Evolutionary conservation across 192 early-diverging fungal species (phyloP).

Genomic region (Coemansia sp.): DNA sequence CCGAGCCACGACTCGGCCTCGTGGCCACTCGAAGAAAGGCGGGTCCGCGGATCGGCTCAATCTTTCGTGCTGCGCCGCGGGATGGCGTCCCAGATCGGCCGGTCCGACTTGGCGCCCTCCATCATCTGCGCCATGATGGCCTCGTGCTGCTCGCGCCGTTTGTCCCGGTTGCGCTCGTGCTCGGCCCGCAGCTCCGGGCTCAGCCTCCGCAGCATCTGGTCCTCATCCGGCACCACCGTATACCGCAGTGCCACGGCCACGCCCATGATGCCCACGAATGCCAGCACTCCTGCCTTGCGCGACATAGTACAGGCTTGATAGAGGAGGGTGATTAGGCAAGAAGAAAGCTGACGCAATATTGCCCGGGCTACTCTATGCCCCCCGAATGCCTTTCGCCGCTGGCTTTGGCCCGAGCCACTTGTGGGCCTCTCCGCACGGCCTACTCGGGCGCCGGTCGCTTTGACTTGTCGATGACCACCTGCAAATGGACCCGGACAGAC

Average conservation of each 20-base stretch:
- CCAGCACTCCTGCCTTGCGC: constrained; percentile 7
- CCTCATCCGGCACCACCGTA: constrained; percentile 43
- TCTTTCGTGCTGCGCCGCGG: too few species aligned
- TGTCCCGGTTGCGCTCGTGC: constrained; percentile 34
- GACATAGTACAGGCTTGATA: background rate
- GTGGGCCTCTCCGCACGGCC: too few species aligned
- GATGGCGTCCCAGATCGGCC: constrained; percentile 42
- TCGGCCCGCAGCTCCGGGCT: constrained; percentile 41
- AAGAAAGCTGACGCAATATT: too few species aligned
- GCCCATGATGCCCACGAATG: constrained; percentile 35
- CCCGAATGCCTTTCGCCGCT: too few species aligned
- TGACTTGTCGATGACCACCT: constrained; percentile 43
- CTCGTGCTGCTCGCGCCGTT: constrained; percentile 37
- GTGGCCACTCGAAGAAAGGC: too few species aligned
- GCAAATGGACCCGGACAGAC: constrained; percentile 34
- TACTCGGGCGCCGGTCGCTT: too few species aligned
- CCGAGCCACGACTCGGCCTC: background rate
- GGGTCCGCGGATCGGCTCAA: too few species aligned
- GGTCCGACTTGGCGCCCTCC: constrained; percentile 39
- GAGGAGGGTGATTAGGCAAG: too few species aligned
- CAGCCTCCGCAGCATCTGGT: constrained; percentile 26
- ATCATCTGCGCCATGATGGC: constrained; percentile 43
- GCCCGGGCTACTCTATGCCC: too few species aligned
- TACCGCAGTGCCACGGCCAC: constrained; percentile 31
- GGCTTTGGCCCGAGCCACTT: too few species aligned